Evolutionary conservation across 2,329 filamentous ascomycete species (phyloP).

Genomic region (Penicillium nordicum): DNA sequence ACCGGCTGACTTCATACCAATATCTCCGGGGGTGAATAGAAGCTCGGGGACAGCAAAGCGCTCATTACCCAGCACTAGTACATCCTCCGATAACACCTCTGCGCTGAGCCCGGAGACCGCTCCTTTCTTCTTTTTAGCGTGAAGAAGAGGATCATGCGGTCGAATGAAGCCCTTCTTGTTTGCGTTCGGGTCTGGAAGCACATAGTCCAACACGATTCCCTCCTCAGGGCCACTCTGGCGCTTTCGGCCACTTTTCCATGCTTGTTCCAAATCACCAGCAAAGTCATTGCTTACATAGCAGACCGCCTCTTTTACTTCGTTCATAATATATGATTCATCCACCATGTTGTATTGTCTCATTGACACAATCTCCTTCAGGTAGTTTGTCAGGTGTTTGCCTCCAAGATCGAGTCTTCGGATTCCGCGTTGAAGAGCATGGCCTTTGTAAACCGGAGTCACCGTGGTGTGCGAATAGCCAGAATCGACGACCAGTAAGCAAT

Average conservation of each 20-base stretch:
- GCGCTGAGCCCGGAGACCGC: conserved; percentile 47
- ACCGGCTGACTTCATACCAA: conserved; percentile 79
- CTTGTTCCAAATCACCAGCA: conserved; percentile 69
- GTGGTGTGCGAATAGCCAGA: conserved; percentile 92
- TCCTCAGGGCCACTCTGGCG: conserved; percentile 28
- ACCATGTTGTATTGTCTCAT: conserved; percentile 93
- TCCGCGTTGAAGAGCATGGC: conserved; percentile 73
- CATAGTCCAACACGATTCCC: conserved; percentile 78
- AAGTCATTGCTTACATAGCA: conserved; percentile 83
- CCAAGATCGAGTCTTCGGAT: conserved; percentile 85
- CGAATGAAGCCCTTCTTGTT: conserved; percentile 66
- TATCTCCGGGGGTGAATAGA: conserved; percentile 79
- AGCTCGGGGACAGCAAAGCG: conserved; percentile 87
- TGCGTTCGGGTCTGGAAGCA: conserved; percentile 75
- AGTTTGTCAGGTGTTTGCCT: conserved; percentile 89
- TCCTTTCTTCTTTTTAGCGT: conserved; percentile 51
- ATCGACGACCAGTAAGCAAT: conserved; percentile 85
- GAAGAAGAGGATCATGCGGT: conserved; percentile 68
- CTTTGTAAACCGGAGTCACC: conserved; percentile 78
- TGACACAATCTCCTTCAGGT: conserved; percentile 84
- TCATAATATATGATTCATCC: conserved; percentile 88
- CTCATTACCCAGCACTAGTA: conserved; percentile 85
- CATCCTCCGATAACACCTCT: conserved; percentile 63
- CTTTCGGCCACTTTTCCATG: conserved; percentile 71
- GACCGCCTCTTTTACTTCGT: conserved; percentile 88